Evolutionary conservation across 352 stramenopile species (phyloP).

Genomic region (Phytophthora lateralis): DNA sequence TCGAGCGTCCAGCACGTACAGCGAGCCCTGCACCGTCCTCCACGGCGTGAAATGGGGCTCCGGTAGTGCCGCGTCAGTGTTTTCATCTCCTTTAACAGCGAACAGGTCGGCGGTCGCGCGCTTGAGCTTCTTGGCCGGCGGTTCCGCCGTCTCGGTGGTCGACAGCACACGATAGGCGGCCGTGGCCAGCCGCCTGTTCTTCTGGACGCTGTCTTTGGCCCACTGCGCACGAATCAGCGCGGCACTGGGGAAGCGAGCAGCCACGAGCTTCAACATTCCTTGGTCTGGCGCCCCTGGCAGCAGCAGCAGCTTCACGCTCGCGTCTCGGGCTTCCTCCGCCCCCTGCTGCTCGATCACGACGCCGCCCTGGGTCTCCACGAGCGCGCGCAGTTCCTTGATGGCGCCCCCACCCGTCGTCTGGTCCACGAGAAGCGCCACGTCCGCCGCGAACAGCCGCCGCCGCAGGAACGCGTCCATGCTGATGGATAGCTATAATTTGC

Average conservation of each 20-base stretch:
- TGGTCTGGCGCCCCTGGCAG: slow-evolving; percentile 9
- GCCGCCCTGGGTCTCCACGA: slow-evolving; percentile 41
- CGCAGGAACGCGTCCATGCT: slow-evolving; percentile 70
- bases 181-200: slow-evolving; percentile 42
- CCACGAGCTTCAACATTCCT: slow-evolving; percentile 21
- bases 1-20: slow-evolving; percentile 61
- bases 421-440: slow-evolving; percentile 37
- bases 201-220: slow-evolving; percentile 42
- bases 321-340: not conserved
- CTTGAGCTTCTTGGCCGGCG: slow-evolving; percentile 31
- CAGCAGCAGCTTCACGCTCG: slow-evolving; percentile 34
- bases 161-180: slow-evolving; percentile 24
- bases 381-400: slow-evolving; percentile 17
- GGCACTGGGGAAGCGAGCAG: slow-evolving; percentile 27
- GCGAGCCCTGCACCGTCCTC: slow-evolving; percentile 43
- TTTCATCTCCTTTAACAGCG: not conserved
- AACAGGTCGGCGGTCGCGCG: slow-evolving; percentile 15
- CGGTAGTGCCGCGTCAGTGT: slow-evolving; percentile 5
- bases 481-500: not conserved
- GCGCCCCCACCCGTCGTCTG: slow-evolving; percentile 3
- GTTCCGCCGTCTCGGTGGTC: not conserved
- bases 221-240: slow-evolving; percentile 45
- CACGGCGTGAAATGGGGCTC: slow-evolving; percentile 48
- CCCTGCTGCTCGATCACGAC: slow-evolving; percentile 21
- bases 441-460: slow-evolving; percentile 47